Percentiles rank a stretch among this genome's conserved stretches.
Evolutionary conservation across 306 rosid genomes (phyloP).

Genomic region (Lithocarpus polystachyus): DNA sequence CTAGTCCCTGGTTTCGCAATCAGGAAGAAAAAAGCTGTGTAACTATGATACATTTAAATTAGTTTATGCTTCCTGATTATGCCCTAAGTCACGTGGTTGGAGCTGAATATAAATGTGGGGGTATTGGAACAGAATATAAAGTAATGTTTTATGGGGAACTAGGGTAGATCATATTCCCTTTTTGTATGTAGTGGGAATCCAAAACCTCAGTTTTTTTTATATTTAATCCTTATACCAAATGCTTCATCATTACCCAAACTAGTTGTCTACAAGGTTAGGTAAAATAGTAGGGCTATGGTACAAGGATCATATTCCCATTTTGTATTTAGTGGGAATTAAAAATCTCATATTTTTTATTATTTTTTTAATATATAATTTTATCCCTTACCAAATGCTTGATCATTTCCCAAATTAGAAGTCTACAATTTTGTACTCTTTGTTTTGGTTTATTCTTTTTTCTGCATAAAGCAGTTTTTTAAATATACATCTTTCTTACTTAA

Average conservation of each 20-base stretch:
- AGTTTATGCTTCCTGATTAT: conserved; percentile 21
- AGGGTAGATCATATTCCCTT: conserved; percentile 33
- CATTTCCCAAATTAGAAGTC: too few species aligned
- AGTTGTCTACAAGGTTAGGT: conserved; percentile 1
- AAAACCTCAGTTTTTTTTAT: background rate
- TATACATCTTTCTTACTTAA: too few species aligned
- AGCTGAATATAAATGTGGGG: conserved; percentile 30
- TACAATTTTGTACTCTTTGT: too few species aligned
- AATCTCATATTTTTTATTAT: too few species aligned
- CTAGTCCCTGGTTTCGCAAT: conserved; percentile 15
- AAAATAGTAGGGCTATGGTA: conserved; percentile 15
- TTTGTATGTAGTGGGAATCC: conserved; percentile 30
- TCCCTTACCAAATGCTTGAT: too few species aligned
- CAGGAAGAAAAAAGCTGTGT: conserved; percentile 23
- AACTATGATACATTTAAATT: conserved; percentile 7
- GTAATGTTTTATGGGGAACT: conserved; percentile 18
- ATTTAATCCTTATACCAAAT: conserved; percentile 12
- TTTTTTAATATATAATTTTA: too few species aligned
- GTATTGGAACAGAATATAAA: conserved; percentile 33
- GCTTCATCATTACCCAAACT: conserved; percentile 7
- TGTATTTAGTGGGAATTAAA: too few species aligned
- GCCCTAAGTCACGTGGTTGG: conserved; percentile 12
- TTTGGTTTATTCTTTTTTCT: too few species aligned
- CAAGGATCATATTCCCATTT: too few species aligned
- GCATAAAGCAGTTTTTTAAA: too few species aligned